These are phyloP conservation scores for Vaccinium vitisidaea DNA, from an alignment of 148 eudicot genomes.

Conservation along the genomic window DNA sequence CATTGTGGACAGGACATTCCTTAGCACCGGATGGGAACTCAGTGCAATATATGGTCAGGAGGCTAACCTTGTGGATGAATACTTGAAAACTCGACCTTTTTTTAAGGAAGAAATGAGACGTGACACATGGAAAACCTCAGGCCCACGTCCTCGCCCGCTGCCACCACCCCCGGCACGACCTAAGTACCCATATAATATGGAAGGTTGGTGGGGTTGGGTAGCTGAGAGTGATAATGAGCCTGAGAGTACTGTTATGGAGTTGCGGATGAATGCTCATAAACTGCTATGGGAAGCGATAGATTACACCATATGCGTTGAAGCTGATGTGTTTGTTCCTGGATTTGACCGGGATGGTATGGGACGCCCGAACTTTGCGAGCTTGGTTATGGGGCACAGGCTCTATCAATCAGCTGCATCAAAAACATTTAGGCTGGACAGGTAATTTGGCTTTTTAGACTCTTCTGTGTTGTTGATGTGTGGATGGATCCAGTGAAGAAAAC, in stretches of 20 bases:
- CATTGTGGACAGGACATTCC: constrained; percentile 76
- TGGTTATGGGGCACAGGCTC: constrained; percentile 83
- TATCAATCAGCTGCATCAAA: constrained; percentile 70
- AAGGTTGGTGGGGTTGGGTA: constrained; percentile 99
- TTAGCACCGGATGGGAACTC: constrained; percentile 65
- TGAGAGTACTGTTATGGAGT: constrained; percentile 85
- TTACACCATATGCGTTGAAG: constrained; percentile 62
- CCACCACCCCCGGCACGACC: constrained; percentile 91
- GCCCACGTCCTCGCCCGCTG: constrained; percentile 87
- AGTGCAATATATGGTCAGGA: constrained; percentile 64
- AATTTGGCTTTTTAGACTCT: not conserved
- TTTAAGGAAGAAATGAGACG: constrained; percentile 44
- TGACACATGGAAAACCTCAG: constrained; percentile 60
- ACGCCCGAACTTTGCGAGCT: constrained; percentile 78
- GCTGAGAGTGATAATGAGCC: constrained; percentile 97
- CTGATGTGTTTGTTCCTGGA: constrained; percentile 86
- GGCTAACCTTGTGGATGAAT: constrained; percentile 50
- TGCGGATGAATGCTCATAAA: constrained; percentile 88
- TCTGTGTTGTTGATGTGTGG: not conserved
- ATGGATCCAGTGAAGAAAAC: not conserved
- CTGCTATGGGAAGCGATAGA: constrained; percentile 95
- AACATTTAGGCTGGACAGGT: constrained; percentile 83
- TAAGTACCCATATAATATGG: constrained; percentile 72
- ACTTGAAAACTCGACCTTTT: constrained; percentile 37
- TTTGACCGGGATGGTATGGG: constrained; percentile 94